Evolutionary conservation across 1,139 yeast genomes (phyloP).

Genomic region (Candida sp.): DNA sequence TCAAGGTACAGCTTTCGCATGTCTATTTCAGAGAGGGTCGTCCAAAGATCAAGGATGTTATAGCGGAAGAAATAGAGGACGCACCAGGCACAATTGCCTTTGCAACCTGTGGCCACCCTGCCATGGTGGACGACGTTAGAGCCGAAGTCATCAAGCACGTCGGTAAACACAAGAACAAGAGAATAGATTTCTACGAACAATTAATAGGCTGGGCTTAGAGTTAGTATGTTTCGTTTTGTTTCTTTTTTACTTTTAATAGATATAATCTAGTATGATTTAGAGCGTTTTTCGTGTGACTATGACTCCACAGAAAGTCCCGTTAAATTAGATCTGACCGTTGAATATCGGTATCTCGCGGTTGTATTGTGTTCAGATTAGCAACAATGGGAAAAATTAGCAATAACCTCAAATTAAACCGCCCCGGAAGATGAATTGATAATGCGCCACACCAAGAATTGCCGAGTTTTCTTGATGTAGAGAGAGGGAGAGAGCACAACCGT

Average conservation of each 20-base stretch:
- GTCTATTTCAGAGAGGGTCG: conserved; percentile 31
- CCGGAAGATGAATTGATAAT: no score
- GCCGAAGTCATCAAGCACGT: conserved; percentile 25
- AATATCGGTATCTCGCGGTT: no score
- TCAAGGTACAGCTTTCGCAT: conserved; percentile 21
- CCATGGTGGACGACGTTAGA: conserved; percentile 36
- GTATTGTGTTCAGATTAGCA: no score
- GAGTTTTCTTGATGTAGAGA: no score
- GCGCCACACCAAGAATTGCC: no score
- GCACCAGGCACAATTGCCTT: conserved; percentile 34
- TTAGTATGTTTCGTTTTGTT: background rate
- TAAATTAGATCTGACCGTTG: no score
- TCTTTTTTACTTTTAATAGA: background rate
- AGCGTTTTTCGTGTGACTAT: no score
- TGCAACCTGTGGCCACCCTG: conserved; percentile 41
- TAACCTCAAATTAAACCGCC: no score
- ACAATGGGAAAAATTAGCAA: no score
- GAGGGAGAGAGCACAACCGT: no score
- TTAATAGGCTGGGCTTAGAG: conserved; percentile 14
- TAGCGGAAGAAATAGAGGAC: conserved; percentile 24
- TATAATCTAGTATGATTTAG: background rate
- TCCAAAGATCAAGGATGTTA: conserved; percentile 28
- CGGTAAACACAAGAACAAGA: conserved; percentile 19
- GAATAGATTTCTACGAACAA: conserved; percentile 32
- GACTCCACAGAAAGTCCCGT: no score